A percentile compares a stretch with the other conserved stretches of the same genome.
Conservation (phyloP, 768 basidiomycete genomes). For the Suillus bovinus region DNA sequence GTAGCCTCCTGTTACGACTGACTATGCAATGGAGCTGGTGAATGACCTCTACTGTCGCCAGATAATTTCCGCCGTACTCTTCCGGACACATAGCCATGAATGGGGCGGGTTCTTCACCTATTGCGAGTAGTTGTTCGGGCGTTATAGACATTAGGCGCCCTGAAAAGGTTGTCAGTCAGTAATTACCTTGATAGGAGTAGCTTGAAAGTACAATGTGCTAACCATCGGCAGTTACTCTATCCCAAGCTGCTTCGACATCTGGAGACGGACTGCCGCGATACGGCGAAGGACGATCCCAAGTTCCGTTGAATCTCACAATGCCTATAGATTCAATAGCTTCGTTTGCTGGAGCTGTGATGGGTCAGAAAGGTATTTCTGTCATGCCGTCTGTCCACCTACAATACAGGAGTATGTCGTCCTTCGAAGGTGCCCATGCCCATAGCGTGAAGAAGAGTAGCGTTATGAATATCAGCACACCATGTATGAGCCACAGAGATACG, state of each 20-base stretch:
- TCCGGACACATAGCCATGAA: not conserved
- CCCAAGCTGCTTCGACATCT: slow-evolving; percentile 16
- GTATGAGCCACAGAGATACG: slow-evolving; percentile 6
- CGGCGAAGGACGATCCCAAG: not conserved
- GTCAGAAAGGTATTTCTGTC: not conserved
- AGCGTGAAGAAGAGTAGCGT: slow-evolving; percentile 9
- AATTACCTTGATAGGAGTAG: not conserved
- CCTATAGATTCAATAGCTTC: not conserved
- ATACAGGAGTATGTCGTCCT: not conserved
- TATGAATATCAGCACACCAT: not conserved
- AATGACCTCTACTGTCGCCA: slow-evolving; percentile 10
- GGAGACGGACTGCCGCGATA: slow-evolving; percentile 12
- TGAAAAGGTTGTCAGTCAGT: not conserved
- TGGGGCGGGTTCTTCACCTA: not conserved
- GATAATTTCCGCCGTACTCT: slow-evolving; percentile 15
- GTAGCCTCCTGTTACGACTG: not conserved
- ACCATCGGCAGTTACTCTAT: slow-evolving; percentile 10
- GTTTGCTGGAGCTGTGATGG: not conserved
- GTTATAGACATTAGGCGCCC: not conserved
- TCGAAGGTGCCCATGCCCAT: slow-evolving; percentile 6
- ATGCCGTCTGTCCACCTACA: not conserved
- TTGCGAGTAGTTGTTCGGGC: not conserved
- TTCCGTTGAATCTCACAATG: slow-evolving; percentile 4
- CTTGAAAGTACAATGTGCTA: not conserved
- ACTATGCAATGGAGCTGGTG: slow-evolving; percentile 17